Evolutionary conservation across 1,284 basidiomycete genomes (phyloP), one percentile per base, ranked within the genome.

Genomic region (Boletus sp.): DNA sequence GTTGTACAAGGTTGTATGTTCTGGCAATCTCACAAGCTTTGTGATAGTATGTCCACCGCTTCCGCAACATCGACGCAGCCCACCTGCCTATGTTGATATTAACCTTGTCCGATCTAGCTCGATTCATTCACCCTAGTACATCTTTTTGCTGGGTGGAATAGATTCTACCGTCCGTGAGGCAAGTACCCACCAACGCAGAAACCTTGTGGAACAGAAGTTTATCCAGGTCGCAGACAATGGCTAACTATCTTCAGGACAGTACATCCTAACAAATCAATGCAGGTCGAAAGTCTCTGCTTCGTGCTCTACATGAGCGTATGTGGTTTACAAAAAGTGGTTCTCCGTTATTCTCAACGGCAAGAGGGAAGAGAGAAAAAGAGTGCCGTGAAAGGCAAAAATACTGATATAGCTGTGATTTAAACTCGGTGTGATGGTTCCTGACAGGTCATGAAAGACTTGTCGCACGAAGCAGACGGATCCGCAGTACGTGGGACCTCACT

Each of bases 391-490:
- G 26, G 41, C n/a, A n/a, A n/a, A 41, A 36, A 25, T n/a, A 23
- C 26, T 30, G 20, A 26, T 26, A 44, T 14, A 41, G 4, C 19
- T 22, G 36, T 35, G 35, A 34, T 36, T 54, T 47, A 65, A 32
- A 48, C 33, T 44, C 63, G 66, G 34, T 60, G 59, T 29, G 66
- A 56, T 23, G 71, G 69, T 51, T 71, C 67, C 74, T n/a, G n/a
- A n/a, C 73, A 75, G 36, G 69, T 70, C 72, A 73, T 75, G 51
- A 76, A 73, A 1, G 70, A 64, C 48, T 74, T 72, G 25, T 76
- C 72, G 50, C 62, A 65, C 44, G 69, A 57, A 50, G 58, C 34
- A n/a, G 56, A 44, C 30, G 55, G 30, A 13, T 66, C 58, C 7
- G 55, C 46, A 25, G 51, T 45, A 35, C 49, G 54, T 3, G 66